Evolutionary conservation across 305 asterid species (phyloP).

Genomic region (Fraxinus ornus): DNA sequence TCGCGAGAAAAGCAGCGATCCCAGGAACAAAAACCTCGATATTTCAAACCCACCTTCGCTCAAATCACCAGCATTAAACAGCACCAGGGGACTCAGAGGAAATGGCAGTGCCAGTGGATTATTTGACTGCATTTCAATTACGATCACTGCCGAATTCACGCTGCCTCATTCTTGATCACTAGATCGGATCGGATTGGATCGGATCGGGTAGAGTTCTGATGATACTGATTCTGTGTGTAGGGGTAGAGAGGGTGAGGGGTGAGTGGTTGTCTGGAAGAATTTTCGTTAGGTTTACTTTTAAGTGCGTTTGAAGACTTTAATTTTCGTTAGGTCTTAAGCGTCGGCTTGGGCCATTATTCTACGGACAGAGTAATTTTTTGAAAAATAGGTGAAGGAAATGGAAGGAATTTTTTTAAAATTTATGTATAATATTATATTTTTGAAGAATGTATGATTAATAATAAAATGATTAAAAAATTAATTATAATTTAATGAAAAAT

Average conservation of each 20-base stretch:
- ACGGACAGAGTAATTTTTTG: not conserved
- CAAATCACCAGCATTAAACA: conserved; percentile 73
- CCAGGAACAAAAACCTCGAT: conserved; percentile 82
- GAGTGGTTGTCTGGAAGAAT: not conserved
- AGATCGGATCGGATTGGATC: conserved; percentile 46
- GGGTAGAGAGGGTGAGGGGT: not conserved
- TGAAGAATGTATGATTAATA: too few relatives aligned
- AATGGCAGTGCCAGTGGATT: conserved; percentile 63
- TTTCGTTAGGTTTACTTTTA: not conserved
- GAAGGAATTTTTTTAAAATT: not conserved
- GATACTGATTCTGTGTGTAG: not conserved
- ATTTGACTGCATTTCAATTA: conserved; percentile 91
- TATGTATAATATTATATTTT: too few relatives aligned
- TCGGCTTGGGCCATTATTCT: not conserved
- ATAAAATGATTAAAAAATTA: too few relatives aligned
- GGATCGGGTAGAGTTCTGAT: not conserved
- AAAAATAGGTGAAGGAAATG: not conserved
- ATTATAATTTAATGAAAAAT: too few relatives aligned
- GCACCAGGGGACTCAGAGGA: conserved; percentile 70
- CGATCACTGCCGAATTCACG: conserved; percentile 33
- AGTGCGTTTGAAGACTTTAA: not conserved
- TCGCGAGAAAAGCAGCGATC: conserved; percentile 85
- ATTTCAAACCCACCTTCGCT: conserved; percentile 85
- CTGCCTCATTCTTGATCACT: conserved; percentile 37
- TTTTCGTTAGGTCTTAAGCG: not conserved